Base-by-base conservation (phyloP, 305 asterid genomes). In the Petunia hybrid region DNA sequence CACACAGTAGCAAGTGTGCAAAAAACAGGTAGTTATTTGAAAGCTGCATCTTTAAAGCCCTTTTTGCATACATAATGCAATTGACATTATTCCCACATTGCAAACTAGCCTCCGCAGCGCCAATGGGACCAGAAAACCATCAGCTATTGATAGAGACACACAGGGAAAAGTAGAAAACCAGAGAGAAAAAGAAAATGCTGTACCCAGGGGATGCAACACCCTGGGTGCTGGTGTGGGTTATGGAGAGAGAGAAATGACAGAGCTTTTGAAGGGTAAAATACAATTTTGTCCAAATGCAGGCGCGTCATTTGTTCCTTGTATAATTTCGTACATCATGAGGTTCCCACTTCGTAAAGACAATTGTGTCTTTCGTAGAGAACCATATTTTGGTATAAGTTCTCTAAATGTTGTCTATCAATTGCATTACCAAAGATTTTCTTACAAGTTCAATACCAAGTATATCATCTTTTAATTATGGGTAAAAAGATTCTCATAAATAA, bases 31-130 rank as follows among this genome's bases (percentile, higher is more conserved):
- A 85, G 87, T 84, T 84, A 76, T 87, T 86, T 73, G 90, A 88
- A 88, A 94, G 87, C 31, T 86, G 83, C 81, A 89, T 86, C 66
- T 83, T 78, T 78, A 89, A 87, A 84, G 98, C 97, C 77, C 81
- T 83, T 83, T 83, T 88, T 78, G 92, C 92, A 81, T 87, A 89
- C 83, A 84, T 88, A 61, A 91, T 82, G 88, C 97, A 91, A 83
- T 90, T 91, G 41, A 81, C 76, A 77, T 64, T 78, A 85, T 96
- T 87, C 81, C 94, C 94, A 86, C 78, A 84, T 80, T 91, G 99
- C 88, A 95, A 89, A 86, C 89, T 84, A 86, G 91, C 89, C 91
- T 95, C 99, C 22, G 97, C 93, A 81, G 97, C 92, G 85, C 97
- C 91, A 82, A 95, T 13, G 16, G 36, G 5, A 73, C 63, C 63